Evolutionary conservation across 2,329 filamentous ascomycete species (phyloP).

Genomic region (Apiospora saccharicola): DNA sequence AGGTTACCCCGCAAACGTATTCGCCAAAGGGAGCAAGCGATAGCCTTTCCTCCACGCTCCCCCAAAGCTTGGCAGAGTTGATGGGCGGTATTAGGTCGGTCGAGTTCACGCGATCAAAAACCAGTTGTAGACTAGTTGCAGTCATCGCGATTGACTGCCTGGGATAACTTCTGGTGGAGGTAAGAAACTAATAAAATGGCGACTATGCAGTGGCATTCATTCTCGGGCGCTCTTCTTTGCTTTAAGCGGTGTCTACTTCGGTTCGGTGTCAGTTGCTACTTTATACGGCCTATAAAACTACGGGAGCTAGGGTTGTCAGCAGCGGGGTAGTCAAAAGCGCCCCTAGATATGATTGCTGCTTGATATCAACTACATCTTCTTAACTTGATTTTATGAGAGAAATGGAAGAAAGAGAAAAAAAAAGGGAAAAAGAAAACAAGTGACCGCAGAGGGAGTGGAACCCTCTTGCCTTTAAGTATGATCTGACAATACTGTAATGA

Average conservation of each 20-base stretch:
- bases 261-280: neutral
- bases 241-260: neutral
- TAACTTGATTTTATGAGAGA: neutral
- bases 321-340: neutral
- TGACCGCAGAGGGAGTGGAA: too few species aligned
- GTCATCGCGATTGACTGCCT: too few species aligned
- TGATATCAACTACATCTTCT: neutral
- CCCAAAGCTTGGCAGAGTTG: constrained; percentile 28
- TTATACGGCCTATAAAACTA: neutral
- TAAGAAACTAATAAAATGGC: too few species aligned
- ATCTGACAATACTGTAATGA: too few species aligned
- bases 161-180: too few species aligned
- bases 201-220: too few species aligned
- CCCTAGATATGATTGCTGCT: neutral
- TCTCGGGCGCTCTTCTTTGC: neutral
- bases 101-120: constrained; percentile 29
- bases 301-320: neutral
- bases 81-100: constrained; percentile 16
- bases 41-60: constrained; percentile 4
- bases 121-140: neutral
- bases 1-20: constrained; percentile 7
- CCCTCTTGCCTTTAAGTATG: too few species aligned
- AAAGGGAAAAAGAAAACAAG: too few species aligned
- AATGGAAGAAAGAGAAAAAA: too few species aligned
- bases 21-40: neutral